Evolutionary conservation across 1,139 yeast genomes (phyloP).

Genomic region (Meyerozyma smithsonii): DNA sequence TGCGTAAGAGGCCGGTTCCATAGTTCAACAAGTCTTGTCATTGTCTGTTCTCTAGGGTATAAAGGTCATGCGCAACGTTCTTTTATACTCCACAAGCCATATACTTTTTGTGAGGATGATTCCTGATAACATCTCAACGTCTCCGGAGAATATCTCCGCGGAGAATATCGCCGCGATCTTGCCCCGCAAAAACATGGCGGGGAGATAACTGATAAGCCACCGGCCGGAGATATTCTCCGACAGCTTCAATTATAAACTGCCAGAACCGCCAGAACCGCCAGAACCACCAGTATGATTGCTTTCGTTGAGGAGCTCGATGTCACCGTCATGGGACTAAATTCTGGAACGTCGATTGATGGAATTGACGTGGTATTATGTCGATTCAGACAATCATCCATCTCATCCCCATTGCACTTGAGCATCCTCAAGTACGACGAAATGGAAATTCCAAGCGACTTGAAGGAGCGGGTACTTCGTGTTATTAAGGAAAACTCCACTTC

Average conservation of each 20-base stretch:
- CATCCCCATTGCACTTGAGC: slow-evolving; percentile 8
- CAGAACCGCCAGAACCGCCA: background rate
- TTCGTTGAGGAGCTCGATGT: slow-evolving; percentile 4
- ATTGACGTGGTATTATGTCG: slow-evolving; percentile 11
- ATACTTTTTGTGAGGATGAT: too few species aligned
- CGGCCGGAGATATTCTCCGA: background rate
- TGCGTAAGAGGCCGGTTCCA: slow-evolving; percentile 3
- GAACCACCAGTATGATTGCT: background rate
- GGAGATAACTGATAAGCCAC: background rate
- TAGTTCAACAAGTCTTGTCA: background rate
- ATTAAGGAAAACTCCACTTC: slow-evolving; percentile 9
- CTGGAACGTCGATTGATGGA: slow-evolving; percentile 12
- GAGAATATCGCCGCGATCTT: background rate
- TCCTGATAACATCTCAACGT: too few species aligned
- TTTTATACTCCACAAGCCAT: too few species aligned
- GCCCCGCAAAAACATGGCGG: background rate
- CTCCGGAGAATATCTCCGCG: too few species aligned
- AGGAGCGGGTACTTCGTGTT: slow-evolving; percentile 7
- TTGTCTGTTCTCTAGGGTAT: background rate
- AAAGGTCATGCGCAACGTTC: too few species aligned
- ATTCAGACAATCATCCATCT: slow-evolving; percentile 7
- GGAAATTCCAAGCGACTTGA: slow-evolving; percentile 8
- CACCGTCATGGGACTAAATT: slow-evolving; percentile 10
- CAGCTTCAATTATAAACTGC: background rate
- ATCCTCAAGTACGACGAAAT: slow-evolving; percentile 10